Evolutionary conservation across 371 early-diverging fungal genomes (phyloP).

Genomic region (Mucor piriformis): DNA sequence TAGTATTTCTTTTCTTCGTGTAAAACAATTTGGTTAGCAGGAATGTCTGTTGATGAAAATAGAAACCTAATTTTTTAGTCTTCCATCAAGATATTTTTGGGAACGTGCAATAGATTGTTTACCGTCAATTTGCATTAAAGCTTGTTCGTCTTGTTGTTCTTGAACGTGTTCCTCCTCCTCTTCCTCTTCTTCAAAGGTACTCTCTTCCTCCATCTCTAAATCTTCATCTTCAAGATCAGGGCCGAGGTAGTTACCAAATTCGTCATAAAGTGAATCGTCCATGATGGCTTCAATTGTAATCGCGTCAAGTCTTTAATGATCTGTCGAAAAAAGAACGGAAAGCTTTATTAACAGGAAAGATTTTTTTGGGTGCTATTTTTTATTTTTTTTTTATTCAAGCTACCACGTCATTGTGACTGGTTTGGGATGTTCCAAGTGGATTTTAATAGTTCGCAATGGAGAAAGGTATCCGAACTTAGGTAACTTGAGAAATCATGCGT

Average conservation of each 20-base stretch:
- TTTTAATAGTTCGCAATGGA: no score
- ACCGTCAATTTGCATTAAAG: constrained; percentile 54
- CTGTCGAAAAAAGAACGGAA: constrained; percentile 7
- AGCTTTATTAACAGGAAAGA: not conserved
- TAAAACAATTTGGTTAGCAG: constrained; percentile 82
- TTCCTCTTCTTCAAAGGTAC: constrained; percentile 27
- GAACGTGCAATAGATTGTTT: not conserved
- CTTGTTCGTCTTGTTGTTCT: constrained; percentile 32
- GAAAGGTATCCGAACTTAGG: no score
- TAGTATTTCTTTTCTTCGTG: constrained; percentile 99
- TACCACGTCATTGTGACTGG: constrained; percentile 24
- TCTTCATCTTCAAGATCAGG: constrained; percentile 82
- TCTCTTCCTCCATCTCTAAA: constrained; percentile 30
- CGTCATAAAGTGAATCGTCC: constrained; percentile 90
- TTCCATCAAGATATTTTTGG: no score
- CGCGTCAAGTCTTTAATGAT: constrained; percentile 6
- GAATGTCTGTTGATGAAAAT: constrained; percentile 49
- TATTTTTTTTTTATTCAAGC: constrained; percentile 3
- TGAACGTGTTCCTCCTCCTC: constrained; percentile 50
- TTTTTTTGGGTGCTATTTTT: constrained; percentile 1
- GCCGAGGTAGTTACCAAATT: constrained; percentile 98
- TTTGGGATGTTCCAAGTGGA: no score
- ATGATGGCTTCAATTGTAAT: constrained; percentile 36
- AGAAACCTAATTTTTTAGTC: not conserved
- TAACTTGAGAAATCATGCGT: no score